phyloP scores from a whole-genome alignment of 495 filamentous ascomycete species.

The Trichoderma erinaceum region DNA sequence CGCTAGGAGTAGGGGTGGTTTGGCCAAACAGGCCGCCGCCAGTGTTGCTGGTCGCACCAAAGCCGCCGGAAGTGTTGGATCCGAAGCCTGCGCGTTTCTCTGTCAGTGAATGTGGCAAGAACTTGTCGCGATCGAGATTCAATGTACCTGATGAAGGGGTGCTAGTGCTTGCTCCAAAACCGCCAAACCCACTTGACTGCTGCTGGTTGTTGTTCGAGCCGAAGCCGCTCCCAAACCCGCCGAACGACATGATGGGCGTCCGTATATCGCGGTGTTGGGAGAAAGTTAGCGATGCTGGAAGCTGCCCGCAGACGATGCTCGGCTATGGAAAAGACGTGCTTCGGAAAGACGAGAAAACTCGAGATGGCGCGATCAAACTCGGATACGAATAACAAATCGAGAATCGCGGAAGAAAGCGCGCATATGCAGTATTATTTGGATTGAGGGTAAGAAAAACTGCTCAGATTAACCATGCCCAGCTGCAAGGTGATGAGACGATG shows the following conservation, averaged over 20 bases:
- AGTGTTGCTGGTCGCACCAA: conserved; percentile 28
- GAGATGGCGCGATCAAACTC: conserved; percentile 1
- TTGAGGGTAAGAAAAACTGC: not conserved
- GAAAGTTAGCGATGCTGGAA: not conserved
- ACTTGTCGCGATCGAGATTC: conserved; percentile 8
- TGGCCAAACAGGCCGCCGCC: conserved; percentile 48
- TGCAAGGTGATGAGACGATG: not conserved
- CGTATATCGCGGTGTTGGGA: conserved; percentile 8
- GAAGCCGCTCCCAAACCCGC: conserved; percentile 49
- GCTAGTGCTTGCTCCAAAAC: conserved; percentile 51
- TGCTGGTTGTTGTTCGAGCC: conserved; percentile 52
- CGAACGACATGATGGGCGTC: conserved; percentile 39
- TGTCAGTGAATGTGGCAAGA: conserved; percentile 10
- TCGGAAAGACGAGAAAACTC: conserved; percentile 1
- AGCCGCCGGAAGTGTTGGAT: conserved; percentile 34
- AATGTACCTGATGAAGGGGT: conserved; percentile 39
- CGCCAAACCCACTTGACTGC: conserved; percentile 48
- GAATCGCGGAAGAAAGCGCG: conserved; percentile 10
- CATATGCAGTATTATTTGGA: not conserved
- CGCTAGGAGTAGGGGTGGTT: conserved; percentile 21
- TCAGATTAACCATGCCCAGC: not conserved
- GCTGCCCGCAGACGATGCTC: not conserved
- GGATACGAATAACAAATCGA: conserved; percentile 5
- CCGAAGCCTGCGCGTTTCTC: conserved; percentile 42
- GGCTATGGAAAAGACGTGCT: not conserved